Evolutionary conservation across 768 basidiomycete genomes (phyloP).

Genomic region (Pleurotus pulmonarius): DNA sequence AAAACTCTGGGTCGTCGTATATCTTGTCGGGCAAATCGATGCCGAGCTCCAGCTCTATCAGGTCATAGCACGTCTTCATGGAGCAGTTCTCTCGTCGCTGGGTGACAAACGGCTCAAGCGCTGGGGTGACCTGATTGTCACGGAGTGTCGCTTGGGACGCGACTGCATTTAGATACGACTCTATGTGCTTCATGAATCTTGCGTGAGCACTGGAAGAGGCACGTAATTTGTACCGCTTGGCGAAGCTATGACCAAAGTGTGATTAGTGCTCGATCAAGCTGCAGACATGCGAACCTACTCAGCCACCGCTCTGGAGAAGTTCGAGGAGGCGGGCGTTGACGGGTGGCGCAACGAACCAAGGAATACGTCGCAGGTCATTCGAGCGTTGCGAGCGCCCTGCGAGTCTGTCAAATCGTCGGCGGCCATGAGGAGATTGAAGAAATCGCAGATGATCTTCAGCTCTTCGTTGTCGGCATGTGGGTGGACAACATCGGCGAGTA

Average conservation of each 20-base stretch:
- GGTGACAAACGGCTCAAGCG: neutral
- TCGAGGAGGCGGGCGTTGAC: neutral
- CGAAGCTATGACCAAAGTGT: neutral
- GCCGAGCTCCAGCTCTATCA: neutral
- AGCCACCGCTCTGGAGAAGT: neutral
- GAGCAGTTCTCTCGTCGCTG: neutral
- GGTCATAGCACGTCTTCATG: neutral
- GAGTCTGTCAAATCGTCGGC: neutral
- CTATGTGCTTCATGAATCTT: neutral
- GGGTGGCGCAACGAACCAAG: neutral
- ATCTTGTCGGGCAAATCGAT: neutral
- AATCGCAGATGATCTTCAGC: neutral
- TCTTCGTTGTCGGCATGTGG: neutral
- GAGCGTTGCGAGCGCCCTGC: neutral
- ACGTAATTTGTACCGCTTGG: neutral
- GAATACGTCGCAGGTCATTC: neutral
- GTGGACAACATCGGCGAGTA: neutral
- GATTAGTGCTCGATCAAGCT: neutral
- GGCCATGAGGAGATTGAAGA: neutral
- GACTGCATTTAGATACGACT: neutral
- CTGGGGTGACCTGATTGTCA: neutral
- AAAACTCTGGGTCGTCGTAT: neutral
- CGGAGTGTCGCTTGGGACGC: neutral
- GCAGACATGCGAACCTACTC: neutral
- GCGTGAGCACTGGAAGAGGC: neutral